Percentiles rank a stretch among this genome's conserved stretches.
phyloP scores from a whole-genome alignment of 345 rosid genomes.

The Eucalyptus victrix region DNA sequence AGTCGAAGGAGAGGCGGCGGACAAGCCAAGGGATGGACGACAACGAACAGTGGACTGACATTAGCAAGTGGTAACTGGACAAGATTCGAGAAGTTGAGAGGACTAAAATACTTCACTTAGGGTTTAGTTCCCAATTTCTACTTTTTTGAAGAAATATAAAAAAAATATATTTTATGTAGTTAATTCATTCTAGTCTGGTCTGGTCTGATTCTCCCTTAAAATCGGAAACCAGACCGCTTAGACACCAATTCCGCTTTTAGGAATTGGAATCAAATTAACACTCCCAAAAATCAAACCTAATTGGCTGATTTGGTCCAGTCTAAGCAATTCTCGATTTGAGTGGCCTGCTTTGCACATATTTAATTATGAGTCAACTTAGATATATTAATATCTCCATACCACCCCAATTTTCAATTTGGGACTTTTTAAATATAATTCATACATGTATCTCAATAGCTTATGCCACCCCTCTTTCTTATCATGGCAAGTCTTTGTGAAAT shows the following conservation, averaged over 20 bases:
- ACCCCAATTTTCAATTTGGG: not conserved
- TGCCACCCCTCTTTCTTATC: not conserved
- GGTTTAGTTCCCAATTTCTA: too few species aligned
- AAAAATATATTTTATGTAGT: too few species aligned
- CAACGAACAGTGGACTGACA: too few species aligned
- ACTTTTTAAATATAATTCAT: not conserved
- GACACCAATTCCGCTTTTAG: fast-evolving
- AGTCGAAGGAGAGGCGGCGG: too few species aligned
- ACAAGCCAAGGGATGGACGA: too few species aligned
- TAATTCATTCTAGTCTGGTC: fast-evolving
- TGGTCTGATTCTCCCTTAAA: fast-evolving
- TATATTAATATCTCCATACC: not conserved
- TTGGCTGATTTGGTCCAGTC: fast-evolving
- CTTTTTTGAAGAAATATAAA: too few species aligned
- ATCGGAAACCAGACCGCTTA: fast-evolving
- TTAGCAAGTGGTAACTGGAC: too few species aligned
- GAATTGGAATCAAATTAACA: fast-evolving
- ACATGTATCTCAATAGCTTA: not conserved
- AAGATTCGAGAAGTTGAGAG: too few species aligned
- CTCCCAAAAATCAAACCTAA: fast-evolving
- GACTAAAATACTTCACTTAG: too few species aligned
- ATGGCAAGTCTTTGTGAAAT: not conserved
- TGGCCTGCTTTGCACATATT: fast-evolving
- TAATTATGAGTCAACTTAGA: fast-evolving
- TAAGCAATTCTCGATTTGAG: fast-evolving